Evolutionary conservation across 1,284 basidiomycete species (phyloP), one percentile per base, ranked within the genome.

Genomic region (Tylopilus sp.): DNA sequence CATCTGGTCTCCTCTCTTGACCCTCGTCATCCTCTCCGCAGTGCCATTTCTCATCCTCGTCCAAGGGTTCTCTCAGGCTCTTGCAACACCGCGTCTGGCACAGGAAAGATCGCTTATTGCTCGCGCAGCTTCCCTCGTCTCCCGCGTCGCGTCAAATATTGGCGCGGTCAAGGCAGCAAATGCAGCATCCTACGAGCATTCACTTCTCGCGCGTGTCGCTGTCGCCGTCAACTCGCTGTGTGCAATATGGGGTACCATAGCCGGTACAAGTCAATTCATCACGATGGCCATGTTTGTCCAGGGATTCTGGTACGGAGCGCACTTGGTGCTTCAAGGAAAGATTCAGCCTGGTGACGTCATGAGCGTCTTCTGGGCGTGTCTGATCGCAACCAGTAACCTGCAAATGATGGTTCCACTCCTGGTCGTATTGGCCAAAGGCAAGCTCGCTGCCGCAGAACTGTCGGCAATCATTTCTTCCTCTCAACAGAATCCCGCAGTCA

Each of bases 111-210:
- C 74, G 0, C 77, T 82, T 8, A 82, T 86, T 4, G 82, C 86
- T 11, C 73, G 77, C 7, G 87, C 90, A 0, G 85, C 90, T 0
- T 85, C 89, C 4, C 77, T 88, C 49, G 77, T 94, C 54, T 88
- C 95, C 57, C 85, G 90, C 20, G 82, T 88, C 1, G 74, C 89
- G 4, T 71, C 81, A 7, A 82, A 88, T 37, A 94, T 99, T 59
- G 73, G 89, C 3, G 97, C 94, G 0, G 90, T 99, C 69, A 99
- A 99, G 68, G 91, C 91, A 0, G 96, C 95, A 78, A 98, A 96
- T 68, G 93, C 93, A 2, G 74, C 86, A 52, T 54, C 69, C 0
- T 71, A 78, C 62, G 92, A 97, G 61, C 67, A 72, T 8, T 51
- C 66, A 4, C 70, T 76, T 12, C 77, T 90, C 31, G 59, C 70